Conservation (phyloP, 306 rosid species). For the Coriaria nepalensis region DNA sequence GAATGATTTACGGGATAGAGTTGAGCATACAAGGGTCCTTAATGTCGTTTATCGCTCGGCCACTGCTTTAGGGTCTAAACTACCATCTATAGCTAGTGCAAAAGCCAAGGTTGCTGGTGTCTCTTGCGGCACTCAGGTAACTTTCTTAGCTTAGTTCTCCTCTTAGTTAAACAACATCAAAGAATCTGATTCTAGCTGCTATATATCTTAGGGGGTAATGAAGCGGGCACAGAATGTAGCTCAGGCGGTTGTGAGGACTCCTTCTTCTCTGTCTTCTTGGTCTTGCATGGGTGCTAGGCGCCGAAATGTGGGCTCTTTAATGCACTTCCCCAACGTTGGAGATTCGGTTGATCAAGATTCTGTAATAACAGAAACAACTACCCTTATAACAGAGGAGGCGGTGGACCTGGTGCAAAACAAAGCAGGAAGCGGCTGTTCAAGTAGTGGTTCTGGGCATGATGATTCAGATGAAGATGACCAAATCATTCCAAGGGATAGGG, state of each 20-base stretch:
- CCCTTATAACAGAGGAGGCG: slow-evolving; percentile 21
- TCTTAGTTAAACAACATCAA: not conserved
- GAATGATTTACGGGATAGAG: slow-evolving; percentile 86
- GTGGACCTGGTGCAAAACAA: slow-evolving; percentile 20
- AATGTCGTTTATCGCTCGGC: slow-evolving; percentile 93
- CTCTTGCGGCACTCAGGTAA: slow-evolving; percentile 86
- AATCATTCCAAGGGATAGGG: slow-evolving; percentile 31
- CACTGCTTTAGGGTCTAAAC: slow-evolving; percentile 75
- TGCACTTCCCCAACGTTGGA: slow-evolving; percentile 23
- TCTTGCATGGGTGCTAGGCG: slow-evolving; percentile 95
- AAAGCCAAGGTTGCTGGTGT: slow-evolving; percentile 85
- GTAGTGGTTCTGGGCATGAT: slow-evolving; percentile 48
- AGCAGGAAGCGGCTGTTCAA: slow-evolving; percentile 26
- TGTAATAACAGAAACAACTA: slow-evolving; percentile 26
- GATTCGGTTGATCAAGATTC: slow-evolving; percentile 26
- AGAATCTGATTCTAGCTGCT: not conserved
- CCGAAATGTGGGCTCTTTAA: slow-evolving; percentile 38
- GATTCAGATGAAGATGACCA: slow-evolving; percentile 71
- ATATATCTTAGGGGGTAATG: slow-evolving; percentile 56
- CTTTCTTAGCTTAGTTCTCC: not conserved
- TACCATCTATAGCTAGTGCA: slow-evolving; percentile 87
- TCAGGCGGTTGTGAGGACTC: slow-evolving; percentile 83
- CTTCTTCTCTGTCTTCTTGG: slow-evolving; percentile 80
- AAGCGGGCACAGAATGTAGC: slow-evolving; percentile 92
- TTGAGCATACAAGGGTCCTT: slow-evolving; percentile 73